These are phyloP conservation scores for Xylariaceae sp. DNA, from an alignment of 2,329 filamentous ascomycete species.

Conservation along the genomic window DNA sequence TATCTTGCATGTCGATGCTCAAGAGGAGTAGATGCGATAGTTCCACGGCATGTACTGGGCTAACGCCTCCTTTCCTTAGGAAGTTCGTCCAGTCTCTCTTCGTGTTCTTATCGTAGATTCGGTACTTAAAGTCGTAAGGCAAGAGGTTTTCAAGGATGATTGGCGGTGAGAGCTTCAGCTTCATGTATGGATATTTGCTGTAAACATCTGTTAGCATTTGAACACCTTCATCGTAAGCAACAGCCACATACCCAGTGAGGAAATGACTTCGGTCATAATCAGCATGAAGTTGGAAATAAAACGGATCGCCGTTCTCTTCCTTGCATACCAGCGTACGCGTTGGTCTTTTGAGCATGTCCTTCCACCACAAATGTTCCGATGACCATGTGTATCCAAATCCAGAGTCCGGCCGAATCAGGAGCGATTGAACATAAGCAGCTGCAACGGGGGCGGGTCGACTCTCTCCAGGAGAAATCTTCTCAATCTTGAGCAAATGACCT, in stretches of 20 bases:
- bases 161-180: slow-evolving; percentile 82
- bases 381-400: slow-evolving; percentile 98
- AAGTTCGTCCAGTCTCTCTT: slow-evolving; percentile 99
- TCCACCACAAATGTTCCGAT: slow-evolving; percentile 85
- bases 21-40: slow-evolving; percentile 87
- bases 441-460: slow-evolving; percentile 86
- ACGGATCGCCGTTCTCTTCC: slow-evolving; percentile 80
- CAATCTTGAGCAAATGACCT: slow-evolving; percentile 90
- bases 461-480: slow-evolving; percentile 92
- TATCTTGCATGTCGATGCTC: slow-evolving; percentile 96
- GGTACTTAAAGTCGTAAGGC: slow-evolving; percentile 98
- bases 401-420: slow-evolving; percentile 85
- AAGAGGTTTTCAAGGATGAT: slow-evolving; percentile 91
- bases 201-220: slow-evolving; percentile 29
- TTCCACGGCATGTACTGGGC: slow-evolving; percentile 95
- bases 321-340: slow-evolving; percentile 85
- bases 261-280: slow-evolving; percentile 80
- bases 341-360: slow-evolving; percentile 76
- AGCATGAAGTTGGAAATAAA: slow-evolving; percentile 95
- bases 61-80: slow-evolving; percentile 89
- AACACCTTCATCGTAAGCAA: neutral
- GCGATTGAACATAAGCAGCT: slow-evolving; percentile 80
- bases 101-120: slow-evolving; percentile 97
- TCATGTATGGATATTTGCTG: slow-evolving; percentile 90
- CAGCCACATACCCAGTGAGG: slow-evolving; percentile 56